A percentile compares a stretch with the other conserved stretches of the same genome.
Evolutionary conservation across 2,329 filamentous ascomycete genomes (phyloP).

Genomic region (Ophiocordyceps polyrhachis-furcata): DNA sequence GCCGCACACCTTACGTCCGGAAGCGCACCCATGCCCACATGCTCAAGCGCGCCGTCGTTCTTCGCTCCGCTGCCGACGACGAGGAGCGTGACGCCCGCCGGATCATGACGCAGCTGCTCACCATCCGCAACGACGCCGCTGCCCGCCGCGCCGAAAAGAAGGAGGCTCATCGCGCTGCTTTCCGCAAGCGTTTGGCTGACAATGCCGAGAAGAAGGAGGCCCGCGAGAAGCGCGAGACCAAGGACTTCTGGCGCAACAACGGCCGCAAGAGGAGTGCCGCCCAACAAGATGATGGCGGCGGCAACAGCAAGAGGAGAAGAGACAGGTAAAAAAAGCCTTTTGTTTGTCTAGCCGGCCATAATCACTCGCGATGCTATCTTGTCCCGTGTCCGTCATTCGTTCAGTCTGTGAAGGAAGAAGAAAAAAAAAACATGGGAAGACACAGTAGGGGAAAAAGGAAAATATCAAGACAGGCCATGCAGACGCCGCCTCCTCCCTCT

Average conservation of each 20-base stretch:
- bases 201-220: constrained; percentile 69
- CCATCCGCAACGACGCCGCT: constrained; percentile 75
- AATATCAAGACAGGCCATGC: neutral
- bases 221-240: constrained; percentile 75
- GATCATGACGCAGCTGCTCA: constrained; percentile 83
- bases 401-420: neutral
- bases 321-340: neutral
- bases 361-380: neutral
- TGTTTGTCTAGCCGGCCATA: neutral
- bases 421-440: neutral
- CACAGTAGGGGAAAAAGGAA: neutral
- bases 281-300: constrained; percentile 17
- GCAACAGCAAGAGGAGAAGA: constrained; percentile 13
- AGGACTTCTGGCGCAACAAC: constrained; percentile 85
- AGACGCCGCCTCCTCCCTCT: neutral
- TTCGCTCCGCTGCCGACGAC: constrained; percentile 40
- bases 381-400: neutral
- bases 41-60: constrained; percentile 53
- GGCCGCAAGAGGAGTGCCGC: constrained; percentile 46
- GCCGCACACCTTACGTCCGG: constrained; percentile 73
- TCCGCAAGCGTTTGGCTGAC: constrained; percentile 67
- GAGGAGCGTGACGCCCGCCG: constrained; percentile 83
- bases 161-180: constrained; percentile 65
- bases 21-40: constrained; percentile 26
- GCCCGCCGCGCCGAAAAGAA: constrained; percentile 72